Evolutionary conservation across 345 rosid species (phyloP).

Genomic region (Gossypium turneri): DNA sequence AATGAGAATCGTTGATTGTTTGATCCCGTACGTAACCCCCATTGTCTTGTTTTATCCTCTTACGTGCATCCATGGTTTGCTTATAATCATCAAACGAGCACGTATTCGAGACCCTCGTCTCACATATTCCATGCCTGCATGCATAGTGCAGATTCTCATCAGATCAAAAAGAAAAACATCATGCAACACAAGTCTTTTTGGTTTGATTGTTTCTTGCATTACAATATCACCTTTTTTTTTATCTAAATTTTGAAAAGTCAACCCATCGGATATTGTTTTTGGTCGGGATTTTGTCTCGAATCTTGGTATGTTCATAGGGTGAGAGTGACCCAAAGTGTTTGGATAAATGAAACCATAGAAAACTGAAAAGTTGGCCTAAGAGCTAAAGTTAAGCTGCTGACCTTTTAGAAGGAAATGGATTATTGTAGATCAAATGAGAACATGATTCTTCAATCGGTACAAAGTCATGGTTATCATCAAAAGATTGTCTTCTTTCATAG

Average conservation of each 20-base stretch:
- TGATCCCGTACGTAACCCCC: constrained; percentile 37
- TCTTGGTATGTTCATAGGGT: too few species aligned
- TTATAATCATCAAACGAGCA: constrained; percentile 33
- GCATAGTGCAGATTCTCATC: constrained; percentile 40
- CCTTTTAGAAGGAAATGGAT: constrained; percentile 36
- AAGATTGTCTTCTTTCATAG: constrained; percentile 37
- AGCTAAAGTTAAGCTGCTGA: constrained; percentile 15
- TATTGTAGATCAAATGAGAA: constrained; percentile 26
- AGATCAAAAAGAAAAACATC: constrained; percentile 17
- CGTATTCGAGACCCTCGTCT: constrained; percentile 24
- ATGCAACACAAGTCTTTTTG: constrained; percentile 19
- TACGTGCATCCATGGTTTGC: constrained; percentile 25
- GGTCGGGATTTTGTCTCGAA: too few species aligned
- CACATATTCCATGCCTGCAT: constrained; percentile 39
- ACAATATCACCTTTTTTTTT: neutral
- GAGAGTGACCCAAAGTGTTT: too few species aligned
- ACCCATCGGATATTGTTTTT: too few species aligned
- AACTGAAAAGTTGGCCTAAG: too few species aligned
- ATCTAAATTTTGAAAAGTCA: neutral
- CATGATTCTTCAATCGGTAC: constrained; percentile 39
- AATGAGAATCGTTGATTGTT: constrained; percentile 10
- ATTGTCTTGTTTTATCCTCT: constrained; percentile 29
- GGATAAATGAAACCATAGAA: too few species aligned
- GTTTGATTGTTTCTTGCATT: constrained; percentile 26
- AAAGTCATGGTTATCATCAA: constrained; percentile 32